Evolutionary conservation across 495 filamentous ascomycete species (phyloP).

Genomic region (Neurospora africana): DNA sequence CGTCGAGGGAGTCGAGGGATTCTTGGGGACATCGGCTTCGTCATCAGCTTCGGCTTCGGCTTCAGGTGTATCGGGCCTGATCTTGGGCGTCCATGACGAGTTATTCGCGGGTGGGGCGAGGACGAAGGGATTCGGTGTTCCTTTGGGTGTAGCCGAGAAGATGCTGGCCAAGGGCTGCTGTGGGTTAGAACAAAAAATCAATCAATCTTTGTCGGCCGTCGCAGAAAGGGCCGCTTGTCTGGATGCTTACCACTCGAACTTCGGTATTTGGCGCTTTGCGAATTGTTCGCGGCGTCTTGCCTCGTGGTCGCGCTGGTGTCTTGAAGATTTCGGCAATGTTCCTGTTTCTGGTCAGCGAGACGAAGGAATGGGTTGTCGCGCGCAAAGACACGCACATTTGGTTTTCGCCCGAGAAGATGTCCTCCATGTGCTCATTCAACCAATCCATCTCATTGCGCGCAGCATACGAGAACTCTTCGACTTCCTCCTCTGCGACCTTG

Average conservation of each 20-base stretch:
- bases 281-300: slow-evolving; percentile 80
- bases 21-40: background rate
- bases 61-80: slow-evolving; percentile 4
- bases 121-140: slow-evolving; percentile 35
- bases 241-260: slow-evolving; percentile 52
- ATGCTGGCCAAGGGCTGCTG: slow-evolving; percentile 74
- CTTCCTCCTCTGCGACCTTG: slow-evolving; percentile 48
- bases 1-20: background rate
- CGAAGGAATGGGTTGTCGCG: background rate
- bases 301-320: slow-evolving; percentile 85
- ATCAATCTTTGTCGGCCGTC: background rate
- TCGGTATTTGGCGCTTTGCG: slow-evolving; percentile 58
- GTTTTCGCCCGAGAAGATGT: slow-evolving; percentile 70
- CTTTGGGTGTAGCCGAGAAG: slow-evolving; percentile 47
- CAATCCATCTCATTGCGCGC: slow-evolving; percentile 87
- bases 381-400: slow-evolving; percentile 52
- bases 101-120: slow-evolving; percentile 13
- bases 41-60: background rate
- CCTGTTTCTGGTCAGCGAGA: slow-evolving; percentile 28
- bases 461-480: slow-evolving; percentile 81
- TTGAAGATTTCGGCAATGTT: slow-evolving; percentile 92
- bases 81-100: slow-evolving; percentile 27
- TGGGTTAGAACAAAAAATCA: slow-evolving; percentile 3
- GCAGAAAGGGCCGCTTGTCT: background rate
- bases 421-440: slow-evolving; percentile 94